Percentiles rank a stretch among this genome's conserved stretches.
phyloP scores from a whole-genome alignment of 139 green algal species.

The Chlamydomonas sphaeroides region DNA sequence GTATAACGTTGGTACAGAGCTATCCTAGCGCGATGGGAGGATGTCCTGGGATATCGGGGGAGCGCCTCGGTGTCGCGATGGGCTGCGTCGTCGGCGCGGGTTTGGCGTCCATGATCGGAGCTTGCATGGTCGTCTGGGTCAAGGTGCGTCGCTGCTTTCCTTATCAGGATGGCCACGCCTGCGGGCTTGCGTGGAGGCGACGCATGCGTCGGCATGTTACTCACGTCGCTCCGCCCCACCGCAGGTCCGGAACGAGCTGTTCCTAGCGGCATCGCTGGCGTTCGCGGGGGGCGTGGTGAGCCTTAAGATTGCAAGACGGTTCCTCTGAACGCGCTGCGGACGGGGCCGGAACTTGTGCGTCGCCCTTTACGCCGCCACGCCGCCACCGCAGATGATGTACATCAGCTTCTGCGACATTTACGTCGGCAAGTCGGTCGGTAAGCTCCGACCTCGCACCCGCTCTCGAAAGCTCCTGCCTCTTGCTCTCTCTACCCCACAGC shows the following conservation, averaged over 20 bases:
- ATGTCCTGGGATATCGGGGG: background rate
- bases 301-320: background rate
- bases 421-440: background rate
- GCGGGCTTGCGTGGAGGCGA: too few species aligned
- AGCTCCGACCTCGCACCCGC: too few species aligned
- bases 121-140: background rate
- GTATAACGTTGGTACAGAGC: too few species aligned
- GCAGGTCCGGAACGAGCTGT: background rate
- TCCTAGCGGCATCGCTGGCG: background rate
- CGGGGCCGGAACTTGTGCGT: too few species aligned
- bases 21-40: background rate
- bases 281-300: conserved; percentile 17
- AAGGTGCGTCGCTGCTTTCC: too few species aligned
- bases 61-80: background rate
- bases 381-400: background rate
- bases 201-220: too few species aligned
- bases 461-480: too few species aligned
- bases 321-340: too few species aligned
- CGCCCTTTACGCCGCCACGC: too few species aligned
- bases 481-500: too few species aligned
- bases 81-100: conserved; percentile 12
- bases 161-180: too few species aligned
- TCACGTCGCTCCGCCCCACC: too few species aligned
- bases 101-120: background rate
- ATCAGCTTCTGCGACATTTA: conserved; percentile 9